A percentile compares a stretch with the other conserved stretches of the same genome.
Conservation (phyloP, 1,284 basidiomycete genomes). For the Irpex sp. region DNA sequence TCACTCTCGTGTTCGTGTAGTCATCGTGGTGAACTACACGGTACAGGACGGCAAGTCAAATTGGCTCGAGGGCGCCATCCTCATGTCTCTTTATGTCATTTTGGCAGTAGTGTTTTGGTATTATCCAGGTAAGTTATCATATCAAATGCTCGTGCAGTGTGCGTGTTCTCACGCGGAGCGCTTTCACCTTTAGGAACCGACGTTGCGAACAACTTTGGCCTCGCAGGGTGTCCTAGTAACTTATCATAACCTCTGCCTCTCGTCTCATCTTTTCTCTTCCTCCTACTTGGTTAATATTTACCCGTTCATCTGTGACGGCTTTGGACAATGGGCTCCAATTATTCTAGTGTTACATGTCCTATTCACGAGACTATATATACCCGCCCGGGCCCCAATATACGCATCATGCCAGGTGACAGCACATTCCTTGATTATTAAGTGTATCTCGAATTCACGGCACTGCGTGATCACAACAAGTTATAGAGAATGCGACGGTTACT, state of each 20-base stretch:
- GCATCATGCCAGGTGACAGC: too few species aligned
- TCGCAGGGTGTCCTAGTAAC: not conserved
- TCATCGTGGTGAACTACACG: conserved; percentile 31
- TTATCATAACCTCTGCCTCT: not conserved
- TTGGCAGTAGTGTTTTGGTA: conserved; percentile 64
- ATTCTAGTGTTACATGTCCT: too few species aligned
- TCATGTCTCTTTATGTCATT: conserved; percentile 60
- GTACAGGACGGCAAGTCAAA: conserved; percentile 31
- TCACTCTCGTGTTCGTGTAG: conserved; percentile 22
- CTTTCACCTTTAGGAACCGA: not conserved
- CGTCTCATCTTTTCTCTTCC: not conserved
- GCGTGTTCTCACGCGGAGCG: not conserved
- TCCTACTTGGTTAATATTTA: not conserved
- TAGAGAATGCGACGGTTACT: too few species aligned
- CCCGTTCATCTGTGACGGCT: not conserved
- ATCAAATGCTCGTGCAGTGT: too few species aligned
- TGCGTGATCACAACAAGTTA: too few species aligned
- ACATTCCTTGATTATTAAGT: too few species aligned
- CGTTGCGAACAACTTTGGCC: not conserved
- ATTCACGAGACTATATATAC: too few species aligned
- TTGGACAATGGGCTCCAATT: too few species aligned
- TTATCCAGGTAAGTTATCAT: conserved; percentile 43
- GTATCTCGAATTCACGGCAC: too few species aligned
- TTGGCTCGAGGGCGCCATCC: conserved; percentile 37
- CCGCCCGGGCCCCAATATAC: too few species aligned